phyloP scores from a whole-genome alignment of 495 filamentous ascomycete genomes.

The Aspergillus sclerotioniger region DNA sequence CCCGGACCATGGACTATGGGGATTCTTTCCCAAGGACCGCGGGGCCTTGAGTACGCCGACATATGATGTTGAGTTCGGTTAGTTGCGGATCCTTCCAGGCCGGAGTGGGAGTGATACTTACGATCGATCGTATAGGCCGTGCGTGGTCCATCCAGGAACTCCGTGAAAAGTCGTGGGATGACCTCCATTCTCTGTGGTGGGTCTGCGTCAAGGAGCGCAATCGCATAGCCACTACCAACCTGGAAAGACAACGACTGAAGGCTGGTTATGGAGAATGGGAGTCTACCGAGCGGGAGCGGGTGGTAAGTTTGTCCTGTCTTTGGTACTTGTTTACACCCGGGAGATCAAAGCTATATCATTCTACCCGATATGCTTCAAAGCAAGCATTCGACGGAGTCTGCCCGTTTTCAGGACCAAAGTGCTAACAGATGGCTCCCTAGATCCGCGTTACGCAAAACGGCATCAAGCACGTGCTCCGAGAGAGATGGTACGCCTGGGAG shows the following conservation, averaged over 20 bases:
- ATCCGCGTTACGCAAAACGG: conserved; percentile 67
- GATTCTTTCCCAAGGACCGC: conserved; percentile 73
- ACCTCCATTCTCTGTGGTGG: conserved; percentile 92
- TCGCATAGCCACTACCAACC: conserved; percentile 71
- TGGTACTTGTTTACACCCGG: not conserved
- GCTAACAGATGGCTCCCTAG: conserved; percentile 40
- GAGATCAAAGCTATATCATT: not conserved
- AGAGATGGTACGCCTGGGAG: conserved; percentile 87
- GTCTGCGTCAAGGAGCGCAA: conserved; percentile 92
- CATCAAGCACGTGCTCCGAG: conserved; percentile 82
- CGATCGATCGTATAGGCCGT: conserved; percentile 52
- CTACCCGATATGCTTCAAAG: not conserved
- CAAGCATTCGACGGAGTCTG: not conserved
- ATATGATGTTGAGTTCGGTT: conserved; percentile 66
- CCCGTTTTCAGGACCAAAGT: not conserved
- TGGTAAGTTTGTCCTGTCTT: conserved; percentile 52
- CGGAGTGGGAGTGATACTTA: conserved; percentile 17
- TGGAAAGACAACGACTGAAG: conserved; percentile 62
- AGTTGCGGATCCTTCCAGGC: conserved; percentile 16
- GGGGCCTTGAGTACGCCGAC: conserved; percentile 64
- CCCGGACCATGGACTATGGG: conserved; percentile 86
- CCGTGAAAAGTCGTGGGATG: conserved; percentile 85
- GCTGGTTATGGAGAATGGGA: conserved; percentile 69
- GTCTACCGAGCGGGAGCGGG: conserved; percentile 51
- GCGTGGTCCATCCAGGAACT: conserved; percentile 87